Conservation (phyloP, 2,329 filamentous ascomycete genomes). For the Sporothrix schenckii region DNA sequence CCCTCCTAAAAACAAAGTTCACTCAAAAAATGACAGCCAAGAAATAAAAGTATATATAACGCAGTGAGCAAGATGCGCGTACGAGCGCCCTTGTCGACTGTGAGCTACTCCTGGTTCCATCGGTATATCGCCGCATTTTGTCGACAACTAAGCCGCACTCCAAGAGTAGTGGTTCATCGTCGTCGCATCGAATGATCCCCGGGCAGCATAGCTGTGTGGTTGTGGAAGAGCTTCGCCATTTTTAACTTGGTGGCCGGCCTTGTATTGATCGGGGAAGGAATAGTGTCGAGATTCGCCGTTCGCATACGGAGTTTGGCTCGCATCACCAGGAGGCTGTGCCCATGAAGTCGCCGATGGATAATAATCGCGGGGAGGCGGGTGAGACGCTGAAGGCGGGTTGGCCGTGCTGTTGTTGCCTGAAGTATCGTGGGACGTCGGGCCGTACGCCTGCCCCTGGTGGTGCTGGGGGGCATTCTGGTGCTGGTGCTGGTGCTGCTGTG, state of each 20-base stretch:
- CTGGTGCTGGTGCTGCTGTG: conserved; percentile 25
- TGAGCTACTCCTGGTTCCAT: not conserved
- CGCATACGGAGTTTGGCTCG: conserved; percentile 51
- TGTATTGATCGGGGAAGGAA: conserved; percentile 55
- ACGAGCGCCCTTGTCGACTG: not conserved
- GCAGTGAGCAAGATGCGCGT: not conserved
- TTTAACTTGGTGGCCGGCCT: conserved; percentile 45
- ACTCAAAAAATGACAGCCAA: conserved; percentile 24
- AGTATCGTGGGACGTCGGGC: conserved; percentile 29
- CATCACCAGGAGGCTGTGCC: conserved; percentile 56
- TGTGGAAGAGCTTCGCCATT: conserved; percentile 44
- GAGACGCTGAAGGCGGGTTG: conserved; percentile 36
- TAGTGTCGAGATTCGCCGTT: conserved; percentile 53
- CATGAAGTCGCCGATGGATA: conserved; percentile 57
- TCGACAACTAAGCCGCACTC: conserved; percentile 48
- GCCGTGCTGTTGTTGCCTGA: conserved; percentile 27
- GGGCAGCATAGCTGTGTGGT: conserved; percentile 47
- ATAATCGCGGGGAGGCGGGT: conserved; percentile 52
- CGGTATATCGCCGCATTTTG: not conserved
- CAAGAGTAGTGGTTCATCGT: conserved; percentile 61
- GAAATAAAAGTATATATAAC: conserved; percentile 5
- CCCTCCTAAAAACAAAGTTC: not conserved
- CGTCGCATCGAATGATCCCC: conserved; percentile 51
- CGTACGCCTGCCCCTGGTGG: conserved; percentile 32
- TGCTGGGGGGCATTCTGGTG: conserved; percentile 29